Evolutionary conservation across 306 rosid genomes (phyloP).

Genomic region (Astragalus glycyphyllos): DNA sequence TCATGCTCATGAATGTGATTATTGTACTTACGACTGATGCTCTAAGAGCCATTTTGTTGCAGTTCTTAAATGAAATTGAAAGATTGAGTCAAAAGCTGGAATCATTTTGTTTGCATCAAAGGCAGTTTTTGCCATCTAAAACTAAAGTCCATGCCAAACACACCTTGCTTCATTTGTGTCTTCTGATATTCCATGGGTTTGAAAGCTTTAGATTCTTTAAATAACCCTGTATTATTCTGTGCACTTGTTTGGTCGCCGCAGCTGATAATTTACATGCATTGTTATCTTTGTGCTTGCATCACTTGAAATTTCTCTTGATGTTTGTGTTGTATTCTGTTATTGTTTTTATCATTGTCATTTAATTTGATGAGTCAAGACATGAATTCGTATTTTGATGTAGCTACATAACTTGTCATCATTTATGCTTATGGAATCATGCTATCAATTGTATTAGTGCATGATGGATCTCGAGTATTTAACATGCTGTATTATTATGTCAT

Average conservation of each 20-base stretch:
- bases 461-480: background rate
- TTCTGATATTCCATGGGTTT: conserved; percentile 17
- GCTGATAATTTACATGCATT: conserved; percentile 20
- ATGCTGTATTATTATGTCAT: background rate
- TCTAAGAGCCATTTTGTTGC: conserved; percentile 24
- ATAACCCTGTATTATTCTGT: background rate
- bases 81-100: conserved; percentile 15
- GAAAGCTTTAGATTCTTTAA: background rate
- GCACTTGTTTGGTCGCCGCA: conserved; percentile 7
- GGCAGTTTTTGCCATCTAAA: background rate
- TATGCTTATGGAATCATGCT: background rate
- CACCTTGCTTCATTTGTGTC: conserved; percentile 17
- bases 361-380: conserved; percentile 19
- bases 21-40: conserved; percentile 15
- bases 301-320: conserved; percentile 2
- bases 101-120: background rate
- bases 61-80: conserved; percentile 1
- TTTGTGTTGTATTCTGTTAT: conserved; percentile 15
- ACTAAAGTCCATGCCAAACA: conserved; percentile 21
- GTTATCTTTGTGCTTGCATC: background rate
- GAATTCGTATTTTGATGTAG: conserved; percentile 4
- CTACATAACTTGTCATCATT: conserved; percentile 1
- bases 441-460: background rate
- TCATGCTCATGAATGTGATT: conserved; percentile 5
- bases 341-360: conserved; percentile 12